Evolutionary conservation across 2,329 filamentous ascomycete species (phyloP).

Genomic region (Nothomitra cinnamomea): DNA sequence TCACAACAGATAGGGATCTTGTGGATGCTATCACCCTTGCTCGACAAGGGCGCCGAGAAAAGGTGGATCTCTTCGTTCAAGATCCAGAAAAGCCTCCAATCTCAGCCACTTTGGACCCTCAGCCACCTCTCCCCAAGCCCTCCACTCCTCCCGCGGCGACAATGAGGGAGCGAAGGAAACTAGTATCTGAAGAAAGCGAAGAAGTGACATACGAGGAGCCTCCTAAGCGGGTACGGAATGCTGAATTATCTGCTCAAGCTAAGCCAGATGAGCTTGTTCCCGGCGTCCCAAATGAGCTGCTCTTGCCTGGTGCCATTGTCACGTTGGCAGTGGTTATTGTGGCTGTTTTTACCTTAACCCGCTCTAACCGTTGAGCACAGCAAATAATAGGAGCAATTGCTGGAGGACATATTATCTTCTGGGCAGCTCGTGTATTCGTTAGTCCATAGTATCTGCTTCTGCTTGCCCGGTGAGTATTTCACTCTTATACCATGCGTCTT

Average conservation of each 20-base stretch:
- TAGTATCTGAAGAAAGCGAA: conserved; percentile 35
- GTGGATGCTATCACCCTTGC: conserved; percentile 78
- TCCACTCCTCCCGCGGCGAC: conserved; percentile 35
- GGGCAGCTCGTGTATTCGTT: too few relatives aligned
- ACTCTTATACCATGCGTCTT: too few relatives aligned
- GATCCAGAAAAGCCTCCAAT: conserved; percentile 79
- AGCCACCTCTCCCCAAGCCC: conserved; percentile 32
- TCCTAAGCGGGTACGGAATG: conserved; percentile 25
- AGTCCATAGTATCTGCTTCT: too few relatives aligned
- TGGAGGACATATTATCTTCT: neutral
- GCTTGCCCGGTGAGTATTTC: too few relatives aligned
- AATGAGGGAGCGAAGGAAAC: conserved; percentile 29
- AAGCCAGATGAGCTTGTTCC: conserved; percentile 55
- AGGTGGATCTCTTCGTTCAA: conserved; percentile 94
- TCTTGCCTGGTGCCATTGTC: conserved; percentile 85
- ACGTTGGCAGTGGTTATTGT: conserved; percentile 90
- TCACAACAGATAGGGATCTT: conserved; percentile 88
- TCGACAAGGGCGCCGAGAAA: conserved; percentile 60
- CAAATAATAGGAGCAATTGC: neutral
- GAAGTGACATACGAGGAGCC: conserved; percentile 29
- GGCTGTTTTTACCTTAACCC: conserved; percentile 77
- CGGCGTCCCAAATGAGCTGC: conserved; percentile 83
- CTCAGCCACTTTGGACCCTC: conserved; percentile 42
- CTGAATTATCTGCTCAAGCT: conserved; percentile 27
- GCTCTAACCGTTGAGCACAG: conserved; percentile 28